Evolutionary conservation across 2,329 filamentous ascomycete genomes (phyloP), one percentile per base, ranked within the genome.

Genomic region (Shiraia bambusicola): DNA sequence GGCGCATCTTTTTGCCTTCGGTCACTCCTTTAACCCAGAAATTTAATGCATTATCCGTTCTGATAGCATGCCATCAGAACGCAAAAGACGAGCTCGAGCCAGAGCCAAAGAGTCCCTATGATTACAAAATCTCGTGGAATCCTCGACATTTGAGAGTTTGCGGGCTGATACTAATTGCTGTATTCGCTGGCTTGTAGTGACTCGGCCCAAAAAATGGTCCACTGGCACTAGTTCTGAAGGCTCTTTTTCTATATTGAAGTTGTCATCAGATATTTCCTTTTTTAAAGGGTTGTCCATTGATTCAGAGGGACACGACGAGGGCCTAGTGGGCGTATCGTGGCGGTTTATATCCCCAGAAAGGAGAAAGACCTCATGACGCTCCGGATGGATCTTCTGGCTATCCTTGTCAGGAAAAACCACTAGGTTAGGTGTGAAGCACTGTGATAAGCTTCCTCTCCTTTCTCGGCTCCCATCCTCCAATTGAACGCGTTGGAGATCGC

Each of bases 71-170:
- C 41, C 45, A 4, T 52, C 43, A 14, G 55, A 42, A 4, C 42
- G 45, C 6, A 57, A 22, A n/a, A 66, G 45, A 15, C 63, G 58
- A 6, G 51, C 50, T 19, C 56, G 58, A 5, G 61, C 58, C n/a
- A 66, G 42, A 2, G 59, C 48, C 0, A 66, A 46, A 0, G 65
- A 68, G 34, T 68, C 61, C 16, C 61, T 58, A 41, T 67, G 65
- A 14, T 52, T 55, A 3, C 59, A 52, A 16, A 68, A 68, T 12
- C 43, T 54, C 1, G 51, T 56, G 11, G 42, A 36, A 8, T 63
- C 60, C 3, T 67, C 61, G 10, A 66, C 27, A 14, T 62, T 62
- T 0, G 63, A 66, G 6, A 65, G 47, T 33, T 50, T 53, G 4
- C 52, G 55, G 22, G 40, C 9, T 4, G 33, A 22, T 2, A 35